Evolutionary conservation across 2,329 filamentous ascomycete species (phyloP), one percentile per base, ranked within the genome.

Genomic region (Fusarium hainanense): DNA sequence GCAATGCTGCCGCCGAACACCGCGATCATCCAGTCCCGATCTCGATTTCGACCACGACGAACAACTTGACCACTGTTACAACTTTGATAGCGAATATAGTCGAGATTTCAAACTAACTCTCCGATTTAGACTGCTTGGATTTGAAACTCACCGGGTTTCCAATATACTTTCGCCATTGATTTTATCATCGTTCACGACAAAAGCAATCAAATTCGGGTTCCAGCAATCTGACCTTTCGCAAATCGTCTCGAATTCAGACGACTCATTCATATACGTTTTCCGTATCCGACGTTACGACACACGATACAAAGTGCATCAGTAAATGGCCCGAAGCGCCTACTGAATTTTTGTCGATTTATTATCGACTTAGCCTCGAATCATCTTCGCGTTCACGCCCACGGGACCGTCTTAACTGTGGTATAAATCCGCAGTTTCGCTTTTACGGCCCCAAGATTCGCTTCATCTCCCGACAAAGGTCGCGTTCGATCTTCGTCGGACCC

Each of bases 401-500:
- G 59, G 58, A 67, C 62, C 55, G 69, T 56, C 46, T 51, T 57
- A 30, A 58, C 58, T 71, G 71, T 72, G 69, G 64, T 59, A n/a
- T 42, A 52, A 23, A 49, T 21, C 59, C 56, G 30, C 70, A 65
- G 65, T 56, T 52, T 54, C 44, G 46, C 25, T 64, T 54, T 50
- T 23, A 58, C 72, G 57, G 62, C 63, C 68, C 66, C 70, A 64
- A 49, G 60, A 62, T 58, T 61, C 59, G 49, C 59, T 72, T 57
- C 40, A 43, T 41, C 30, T 25, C 68, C 79, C 78, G 80, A 79
- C 79, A 74, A 80, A 82, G 79, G 75, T 82, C 79, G 57, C 48
- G 34, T 28, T 61, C 61, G 81, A 78, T 82, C 80, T 82, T 81
- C 67, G 79, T 82, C 80, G 79, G 80, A 71, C 63, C 52, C 68